Base-by-base conservation (phyloP, 768 basidiomycete genomes). In the Kwoniella botswanensis region DNA sequence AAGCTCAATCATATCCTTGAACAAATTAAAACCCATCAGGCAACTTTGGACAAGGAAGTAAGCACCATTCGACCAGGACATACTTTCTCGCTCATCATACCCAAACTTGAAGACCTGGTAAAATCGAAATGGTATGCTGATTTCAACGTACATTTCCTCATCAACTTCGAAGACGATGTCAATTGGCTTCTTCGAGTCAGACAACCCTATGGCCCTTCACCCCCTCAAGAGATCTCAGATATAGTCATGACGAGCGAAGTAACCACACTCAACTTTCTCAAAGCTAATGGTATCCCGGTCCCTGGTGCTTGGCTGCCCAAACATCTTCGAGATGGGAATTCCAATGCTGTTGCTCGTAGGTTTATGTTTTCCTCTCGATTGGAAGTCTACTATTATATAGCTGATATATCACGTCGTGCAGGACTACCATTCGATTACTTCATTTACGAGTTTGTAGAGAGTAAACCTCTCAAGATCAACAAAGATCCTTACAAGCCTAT, bases 401-500 rank as follows among this genome's bases (percentile, higher is more conserved):
- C 61, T 63, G 43, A 63, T 46, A 42, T 50, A 26, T 24, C 7
- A 29, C 21, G 1, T 24, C 21, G 15, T 63, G 18, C 42, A 56
- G 61, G n/a, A 12, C 54, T 57, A 6, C 59, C 60, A 9, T 62
- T 68, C 50, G 60, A 68, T 17, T 69, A 69, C 62, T 63, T 69
- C 60, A 63, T 53, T 22, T 44, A 42, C 26, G 68, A 69, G 6
- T 63, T 57, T 13, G 35, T 69, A n/a, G 42, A 56, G 22, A 62
- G 62, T 18, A 50, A 26, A 55, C 52, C 53, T 15, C 15, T 15
- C 17, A 44, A 52, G 42, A 52, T 65, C 55, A 41, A 15, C 6
- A 65, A 55, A n/a, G 29, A 26, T 12, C n/a, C 5, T 12, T 22
- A 29, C 24, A 18, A 29, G 10, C 24, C 35, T 9, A 7, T 26